Evolutionary conservation across 108 stramenopile genomes (phyloP).

Genomic region (Aurantiochytrium sp.): DNA sequence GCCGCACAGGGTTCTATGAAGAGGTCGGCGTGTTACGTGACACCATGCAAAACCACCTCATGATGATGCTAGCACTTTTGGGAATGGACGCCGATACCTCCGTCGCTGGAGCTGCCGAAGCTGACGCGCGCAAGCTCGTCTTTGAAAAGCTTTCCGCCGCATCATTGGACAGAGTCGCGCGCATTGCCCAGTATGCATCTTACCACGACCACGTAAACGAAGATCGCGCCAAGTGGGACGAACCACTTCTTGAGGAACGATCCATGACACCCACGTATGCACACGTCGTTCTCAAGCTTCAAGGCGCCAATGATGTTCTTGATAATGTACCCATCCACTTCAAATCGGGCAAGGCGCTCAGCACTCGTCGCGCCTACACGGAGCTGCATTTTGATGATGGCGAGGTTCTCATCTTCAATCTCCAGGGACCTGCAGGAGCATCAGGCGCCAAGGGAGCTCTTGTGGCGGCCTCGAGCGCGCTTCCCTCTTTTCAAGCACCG

Average conservation of each 20-base stretch:
- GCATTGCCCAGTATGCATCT: not conserved
- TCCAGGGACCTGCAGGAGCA: not conserved
- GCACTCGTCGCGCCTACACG: not conserved
- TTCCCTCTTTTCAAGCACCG: not conserved
- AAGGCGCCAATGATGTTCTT: not conserved
- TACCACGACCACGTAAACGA: constrained; percentile 11
- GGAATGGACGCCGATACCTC: not conserved
- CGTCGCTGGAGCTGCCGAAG: not conserved
- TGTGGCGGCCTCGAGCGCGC: not conserved
- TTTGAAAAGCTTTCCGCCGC: not conserved
- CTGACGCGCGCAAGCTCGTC: not conserved
- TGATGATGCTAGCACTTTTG: not conserved
- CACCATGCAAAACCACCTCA: not conserved
- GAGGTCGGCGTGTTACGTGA: constrained; percentile 3
- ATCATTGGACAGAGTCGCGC: not conserved
- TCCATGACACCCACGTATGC: not conserved
- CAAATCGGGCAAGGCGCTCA: constrained; percentile 4
- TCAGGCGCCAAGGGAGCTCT: too few relatives aligned
- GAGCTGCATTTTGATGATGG: not conserved
- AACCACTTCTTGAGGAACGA: not conserved
- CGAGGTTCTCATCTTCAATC: not conserved
- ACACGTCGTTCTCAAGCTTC: not conserved
- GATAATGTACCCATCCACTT: not conserved
- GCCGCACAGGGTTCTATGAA: not conserved
- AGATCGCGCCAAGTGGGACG: not conserved